Evolutionary conservation across 345 rosid species (phyloP).

Genomic region (Brassica incana): DNA sequence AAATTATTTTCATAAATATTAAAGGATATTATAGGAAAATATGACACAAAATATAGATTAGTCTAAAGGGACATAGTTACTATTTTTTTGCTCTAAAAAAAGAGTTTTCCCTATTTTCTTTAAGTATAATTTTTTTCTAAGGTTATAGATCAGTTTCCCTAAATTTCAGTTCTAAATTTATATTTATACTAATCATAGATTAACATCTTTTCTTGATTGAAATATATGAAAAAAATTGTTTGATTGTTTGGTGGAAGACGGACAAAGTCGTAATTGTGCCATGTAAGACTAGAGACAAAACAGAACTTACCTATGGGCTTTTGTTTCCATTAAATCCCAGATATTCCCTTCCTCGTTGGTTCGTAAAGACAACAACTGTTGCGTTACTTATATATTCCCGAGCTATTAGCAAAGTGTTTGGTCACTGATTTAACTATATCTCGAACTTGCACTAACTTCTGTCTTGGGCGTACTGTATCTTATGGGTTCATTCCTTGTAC

Average conservation of each 20-base stretch:
- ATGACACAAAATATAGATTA: no score
- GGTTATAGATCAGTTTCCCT: neutral
- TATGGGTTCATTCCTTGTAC: conserved; percentile 20
- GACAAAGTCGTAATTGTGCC: neutral
- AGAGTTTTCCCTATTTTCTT: no score
- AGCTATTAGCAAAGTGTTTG: conserved; percentile 29
- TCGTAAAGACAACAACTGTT: conserved; percentile 36
- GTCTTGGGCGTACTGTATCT: conserved; percentile 22
- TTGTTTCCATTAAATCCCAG: conserved; percentile 17
- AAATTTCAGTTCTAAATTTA: neutral
- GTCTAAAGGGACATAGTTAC: no score
- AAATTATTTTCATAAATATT: no score
- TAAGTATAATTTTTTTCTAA: neutral
- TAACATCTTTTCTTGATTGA: neutral
- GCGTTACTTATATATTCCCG: conserved; percentile 9
- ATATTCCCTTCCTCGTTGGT: conserved; percentile 40
- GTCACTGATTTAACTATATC: conserved; percentile 20
- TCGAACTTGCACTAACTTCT: neutral
- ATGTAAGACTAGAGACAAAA: conserved; percentile 8
- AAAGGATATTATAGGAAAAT: no score
- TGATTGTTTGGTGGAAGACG: conserved; percentile 4
- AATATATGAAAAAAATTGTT: neutral
- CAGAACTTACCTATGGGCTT: conserved; percentile 21
- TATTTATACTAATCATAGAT: neutral
- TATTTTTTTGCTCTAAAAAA: no score